These are phyloP conservation scores for Pseudozyma tsukubaensis DNA, from an alignment of 1,284 basidiomycete genomes.

Conservation along the genomic window DNA sequence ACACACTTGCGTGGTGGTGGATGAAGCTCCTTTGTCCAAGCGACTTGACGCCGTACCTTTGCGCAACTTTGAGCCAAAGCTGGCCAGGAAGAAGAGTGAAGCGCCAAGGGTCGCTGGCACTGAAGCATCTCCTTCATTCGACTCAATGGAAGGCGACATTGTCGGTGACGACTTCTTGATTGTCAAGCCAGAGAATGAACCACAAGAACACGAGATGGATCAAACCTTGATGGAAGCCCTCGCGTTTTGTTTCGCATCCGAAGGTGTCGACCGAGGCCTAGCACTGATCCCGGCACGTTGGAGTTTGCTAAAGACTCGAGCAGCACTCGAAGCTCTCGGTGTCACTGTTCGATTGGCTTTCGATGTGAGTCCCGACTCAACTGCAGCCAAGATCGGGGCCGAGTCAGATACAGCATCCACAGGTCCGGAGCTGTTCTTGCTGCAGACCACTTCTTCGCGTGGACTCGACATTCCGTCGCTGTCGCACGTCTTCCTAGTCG, in stretches of 20 bases:
- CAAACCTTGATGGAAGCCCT: conserved; percentile 55
- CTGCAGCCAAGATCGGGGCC: not conserved
- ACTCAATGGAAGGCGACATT: not conserved
- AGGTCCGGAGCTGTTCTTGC: conserved; percentile 50
- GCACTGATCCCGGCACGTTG: conserved; percentile 63
- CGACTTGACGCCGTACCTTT: conserved; percentile 29
- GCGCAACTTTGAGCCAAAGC: conserved; percentile 45
- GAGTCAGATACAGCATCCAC: not conserved
- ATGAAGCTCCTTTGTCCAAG: conserved; percentile 43
- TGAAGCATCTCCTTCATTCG: not conserved
- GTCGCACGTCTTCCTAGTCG: conserved; percentile 64
- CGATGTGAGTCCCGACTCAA: conserved; percentile 5
- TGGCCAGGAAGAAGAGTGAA: conserved; percentile 22
- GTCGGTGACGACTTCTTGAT: conserved; percentile 14
- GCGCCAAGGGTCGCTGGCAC: not conserved
- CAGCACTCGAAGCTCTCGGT: conserved; percentile 53
- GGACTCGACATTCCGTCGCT: conserved; percentile 64
- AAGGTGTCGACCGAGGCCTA: conserved; percentile 52
- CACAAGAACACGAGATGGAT: conserved; percentile 54
- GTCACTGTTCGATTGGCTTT: conserved; percentile 52
- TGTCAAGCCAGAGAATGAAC: conserved; percentile 26
- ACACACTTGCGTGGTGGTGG: conserved; percentile 64
- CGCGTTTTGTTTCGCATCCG: conserved; percentile 59
- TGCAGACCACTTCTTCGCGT: conserved; percentile 59
- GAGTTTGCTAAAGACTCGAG: conserved; percentile 50